Evolutionary conservation across 2,329 filamentous ascomycete genomes (phyloP), one percentile per base, ranked within the genome.

Genomic region (Diaporthe sp.): DNA sequence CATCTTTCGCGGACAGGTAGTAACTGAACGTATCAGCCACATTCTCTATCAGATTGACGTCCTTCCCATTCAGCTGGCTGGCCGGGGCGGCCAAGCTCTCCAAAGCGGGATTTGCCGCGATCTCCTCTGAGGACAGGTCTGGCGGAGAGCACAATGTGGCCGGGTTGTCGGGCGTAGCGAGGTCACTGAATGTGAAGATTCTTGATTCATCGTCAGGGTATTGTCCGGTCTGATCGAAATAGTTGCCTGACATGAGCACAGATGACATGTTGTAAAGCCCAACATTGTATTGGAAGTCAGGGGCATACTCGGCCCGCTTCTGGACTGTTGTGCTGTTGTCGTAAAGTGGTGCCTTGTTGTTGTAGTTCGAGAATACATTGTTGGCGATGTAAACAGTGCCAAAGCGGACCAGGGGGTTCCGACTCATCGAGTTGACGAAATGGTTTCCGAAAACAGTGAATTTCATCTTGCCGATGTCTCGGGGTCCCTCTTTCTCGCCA

Each of bases 351-450:
- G 30, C 40, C 68, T 40, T 25, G 40, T 71, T 71, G 42, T 71
- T 50, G 35, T 71, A 71, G 55, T 60, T 71, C 0, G 54, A 60
- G 55, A 71, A 71, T 2, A 71, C 54, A 10, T 71, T 71, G 30
- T 71, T 71, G 54, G 54, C 68, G 9, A 71, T 71, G 45, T 60
- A 71, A 6, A 71, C 54, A 15, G 68, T 71, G 19, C 68, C 68
- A 28, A 71, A 71, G 22, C 68, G 54, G 54, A 71, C 57, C 68
- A 71, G 57, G 10, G 68, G 68, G 55, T 71, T 71, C 13, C 68
- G 68, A 38, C 68, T 71, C 68, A 71, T 71, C 1, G 68, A 71
- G 68, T 71, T 60, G 42, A 71, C 55, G n/a, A 71, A 71, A n/a
- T 71, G 68, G 22, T 71, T 71, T 2, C 40, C 68, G 15, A 71